Evolutionary conservation across 768 basidiomycete species (phyloP).

Genomic region (Serendipita sp.): DNA sequence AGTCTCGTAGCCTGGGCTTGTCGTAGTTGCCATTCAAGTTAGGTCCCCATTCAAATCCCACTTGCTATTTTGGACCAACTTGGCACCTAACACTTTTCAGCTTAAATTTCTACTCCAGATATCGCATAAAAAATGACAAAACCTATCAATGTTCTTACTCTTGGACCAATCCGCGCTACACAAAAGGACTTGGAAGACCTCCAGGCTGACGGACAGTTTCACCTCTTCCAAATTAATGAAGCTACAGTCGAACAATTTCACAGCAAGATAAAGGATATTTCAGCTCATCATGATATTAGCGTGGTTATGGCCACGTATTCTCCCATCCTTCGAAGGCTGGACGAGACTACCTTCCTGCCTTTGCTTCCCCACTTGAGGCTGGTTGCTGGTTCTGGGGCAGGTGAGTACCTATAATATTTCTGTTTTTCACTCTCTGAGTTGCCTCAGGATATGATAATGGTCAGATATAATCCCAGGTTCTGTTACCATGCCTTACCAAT

Average conservation of each 20-base stretch:
- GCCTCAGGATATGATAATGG: slow-evolving; percentile 15
- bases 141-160: neutral
- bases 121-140: neutral
- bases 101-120: neutral
- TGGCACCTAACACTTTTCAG: neutral
- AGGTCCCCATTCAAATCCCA: too few species aligned
- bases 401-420: slow-evolving; percentile 5
- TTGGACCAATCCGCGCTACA: neutral
- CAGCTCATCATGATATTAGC: slow-evolving; percentile 4
- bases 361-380: slow-evolving; percentile 10
- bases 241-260: slow-evolving; percentile 1
- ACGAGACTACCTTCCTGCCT: slow-evolving; percentile 10
- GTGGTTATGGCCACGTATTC: slow-evolving; percentile 9
- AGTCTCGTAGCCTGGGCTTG: neutral
- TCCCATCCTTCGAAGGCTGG: slow-evolving; percentile 6
- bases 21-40: neutral
- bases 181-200: neutral
- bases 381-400: slow-evolving; percentile 16
- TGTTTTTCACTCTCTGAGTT: too few species aligned
- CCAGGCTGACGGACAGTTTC: neutral
- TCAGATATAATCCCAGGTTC: neutral
- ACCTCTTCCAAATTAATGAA: neutral
- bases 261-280: slow-evolving; percentile 7
- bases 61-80: neutral
- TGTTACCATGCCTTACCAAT: neutral